A percentile compares a stretch with the other conserved stretches of the same genome.
These are phyloP conservation scores for Microthyrium microscopicum DNA, from an alignment of 2,329 filamentous ascomycete genomes.

Conservation along the genomic window DNA sequence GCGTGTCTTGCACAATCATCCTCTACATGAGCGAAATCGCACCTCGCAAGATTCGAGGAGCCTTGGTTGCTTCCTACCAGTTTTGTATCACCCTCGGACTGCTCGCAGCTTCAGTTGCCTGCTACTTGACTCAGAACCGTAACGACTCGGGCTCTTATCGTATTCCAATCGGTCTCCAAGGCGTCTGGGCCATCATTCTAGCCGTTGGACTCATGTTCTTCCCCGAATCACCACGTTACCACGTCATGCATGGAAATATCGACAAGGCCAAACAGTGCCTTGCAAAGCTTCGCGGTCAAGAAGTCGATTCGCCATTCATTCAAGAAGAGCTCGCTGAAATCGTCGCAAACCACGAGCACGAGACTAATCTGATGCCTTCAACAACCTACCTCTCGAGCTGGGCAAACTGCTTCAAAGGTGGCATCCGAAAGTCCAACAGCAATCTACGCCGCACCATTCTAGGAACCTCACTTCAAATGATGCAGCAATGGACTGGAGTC, in stretches of 20 bases:
- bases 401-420: constrained; percentile 46
- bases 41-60: constrained; percentile 59
- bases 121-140: constrained; percentile 51
- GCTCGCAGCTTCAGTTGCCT: constrained; percentile 55
- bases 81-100: constrained; percentile 72
- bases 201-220: constrained; percentile 55
- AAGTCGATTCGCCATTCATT: constrained; percentile 55
- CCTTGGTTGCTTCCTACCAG: constrained; percentile 68
- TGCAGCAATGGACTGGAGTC: constrained; percentile 56
- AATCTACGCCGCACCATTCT: constrained; percentile 31
- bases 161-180: constrained; percentile 67
- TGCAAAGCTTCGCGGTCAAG: constrained; percentile 56
- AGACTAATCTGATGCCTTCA: constrained; percentile 49
- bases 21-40: constrained; percentile 48
- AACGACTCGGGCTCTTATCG: constrained; percentile 53
- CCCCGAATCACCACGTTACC: constrained; percentile 75
- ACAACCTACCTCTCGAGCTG: constrained; percentile 51
- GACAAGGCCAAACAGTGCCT: constrained; percentile 47
- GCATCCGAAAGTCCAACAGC: constrained; percentile 34
- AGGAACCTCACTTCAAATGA: constrained; percentile 32
- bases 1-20: constrained; percentile 46
- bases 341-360: constrained; percentile 77
- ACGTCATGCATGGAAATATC: constrained; percentile 59
- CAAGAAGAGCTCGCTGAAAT: constrained; percentile 70
- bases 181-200: constrained; percentile 64